These are phyloP conservation scores for Candolleomyces eurysporus DNA, from an alignment of 768 basidiomycete species.

Conservation along the genomic window DNA sequence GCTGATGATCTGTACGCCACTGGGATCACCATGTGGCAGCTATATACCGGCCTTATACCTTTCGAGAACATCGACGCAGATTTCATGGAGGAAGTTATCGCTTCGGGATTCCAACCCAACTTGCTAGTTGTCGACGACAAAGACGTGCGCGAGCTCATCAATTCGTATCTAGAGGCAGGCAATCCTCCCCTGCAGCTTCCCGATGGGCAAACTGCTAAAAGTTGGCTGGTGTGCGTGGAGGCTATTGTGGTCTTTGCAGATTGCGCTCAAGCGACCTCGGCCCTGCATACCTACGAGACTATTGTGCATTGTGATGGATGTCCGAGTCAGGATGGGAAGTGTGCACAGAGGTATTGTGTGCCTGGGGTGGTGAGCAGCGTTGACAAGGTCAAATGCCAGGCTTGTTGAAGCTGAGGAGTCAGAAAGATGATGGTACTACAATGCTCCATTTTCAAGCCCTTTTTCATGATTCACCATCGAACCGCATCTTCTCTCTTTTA, in stretches of 20 bases:
- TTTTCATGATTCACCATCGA: too few species aligned
- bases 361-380: too few species aligned
- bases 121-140: slow-evolving; percentile 17
- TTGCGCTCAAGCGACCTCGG: neutral
- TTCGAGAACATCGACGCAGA: slow-evolving; percentile 16
- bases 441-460: too few species aligned
- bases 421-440: too few species aligned
- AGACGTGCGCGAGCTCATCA: slow-evolving; percentile 9
- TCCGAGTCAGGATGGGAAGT: neutral
- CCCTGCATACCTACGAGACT: neutral
- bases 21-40: slow-evolving; percentile 22
- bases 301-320: neutral
- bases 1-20: slow-evolving; percentile 24
- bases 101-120: slow-evolving; percentile 17
- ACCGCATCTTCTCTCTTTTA: too few species aligned
- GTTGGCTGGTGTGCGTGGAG: neutral
- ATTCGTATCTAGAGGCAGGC: neutral
- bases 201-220: neutral
- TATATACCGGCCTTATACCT: slow-evolving; percentile 18
- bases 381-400: too few species aligned
- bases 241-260: neutral
- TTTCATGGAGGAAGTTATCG: slow-evolving; percentile 11
- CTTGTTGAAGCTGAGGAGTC: too few species aligned
- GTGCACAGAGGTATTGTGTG: too few species aligned
- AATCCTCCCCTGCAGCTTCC: neutral